Evolutionary conservation across 768 basidiomycete species (phyloP), one percentile per base, ranked within the genome.

Genomic region (Amanita pseudoporphyria): DNA sequence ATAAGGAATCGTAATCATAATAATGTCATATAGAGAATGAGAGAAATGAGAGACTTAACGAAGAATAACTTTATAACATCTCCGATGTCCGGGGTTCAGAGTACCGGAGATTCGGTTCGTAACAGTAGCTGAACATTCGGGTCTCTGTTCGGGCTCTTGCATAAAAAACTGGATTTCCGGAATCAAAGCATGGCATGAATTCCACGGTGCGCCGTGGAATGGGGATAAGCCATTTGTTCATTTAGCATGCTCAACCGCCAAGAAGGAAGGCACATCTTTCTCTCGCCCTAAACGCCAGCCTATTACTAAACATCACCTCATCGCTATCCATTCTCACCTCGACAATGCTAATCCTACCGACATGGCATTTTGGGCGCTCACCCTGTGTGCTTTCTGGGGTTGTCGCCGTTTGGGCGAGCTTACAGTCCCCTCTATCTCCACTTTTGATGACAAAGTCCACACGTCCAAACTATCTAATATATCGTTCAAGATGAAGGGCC

Each of bases 231-330:
- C 53, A 1, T 53, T 50, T 44, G 53, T 63, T 2, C 46, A 59
- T 3, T n/a, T 49, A 12, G 48, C 53, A 1, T 44, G 50, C 0
- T 32, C 45, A 3, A 45, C 53, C 1, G 59, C 59, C 0, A 49
- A 46, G 9, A 46, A 45, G 26, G 58, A 53, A 44, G 54, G 54
- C 5, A 52, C 43, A 2, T 48, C 41, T 5, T 52, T 42, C 13
- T 45, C 44, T 3, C 37, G 44, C 0, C 47, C 57, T 1, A 55
- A 52, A 9, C 52, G 62, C 2, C 32, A 55, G 0, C 67, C 68
- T 1, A 59, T 69, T 13, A 64, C 66, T 3, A 38, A 65, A 1
- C 55, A 64, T 5, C 65, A 67, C 42, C 53, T 71, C n/a, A 19
- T 36, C 2, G 45, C 51, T 1, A 52, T 68, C 0, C 22, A 45